Conservation (phyloP, 1,139 yeast species). For the Saccharomyces hybrid region DNA sequence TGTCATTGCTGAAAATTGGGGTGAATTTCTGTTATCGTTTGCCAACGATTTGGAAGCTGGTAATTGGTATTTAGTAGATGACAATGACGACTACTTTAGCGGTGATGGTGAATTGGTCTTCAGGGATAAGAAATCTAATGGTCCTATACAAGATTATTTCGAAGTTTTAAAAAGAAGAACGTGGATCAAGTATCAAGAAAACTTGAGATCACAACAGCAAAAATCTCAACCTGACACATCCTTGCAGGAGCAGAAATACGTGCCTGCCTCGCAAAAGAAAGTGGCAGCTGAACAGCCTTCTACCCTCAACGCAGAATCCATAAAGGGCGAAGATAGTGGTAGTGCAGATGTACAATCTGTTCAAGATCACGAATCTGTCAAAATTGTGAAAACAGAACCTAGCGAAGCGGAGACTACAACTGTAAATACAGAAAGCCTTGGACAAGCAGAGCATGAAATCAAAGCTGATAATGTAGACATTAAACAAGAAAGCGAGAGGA, state of each 20-base stretch:
- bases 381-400: slow-evolving; percentile 14
- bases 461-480: slow-evolving; percentile 6
- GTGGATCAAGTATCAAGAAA: slow-evolving; percentile 22
- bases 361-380: slow-evolving; percentile 8
- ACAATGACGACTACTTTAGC: slow-evolving; percentile 47
- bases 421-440: slow-evolving; percentile 5
- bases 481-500: slow-evolving; percentile 2
- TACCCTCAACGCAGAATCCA: slow-evolving; percentile 9
- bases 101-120: slow-evolving; percentile 73
- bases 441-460: slow-evolving; percentile 4
- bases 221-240: not conserved
- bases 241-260: not conserved
- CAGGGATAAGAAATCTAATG: slow-evolving; percentile 43
- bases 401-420: slow-evolving; percentile 5
- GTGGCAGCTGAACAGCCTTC: not conserved
- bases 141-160: slow-evolving; percentile 51
- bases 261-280: not conserved
- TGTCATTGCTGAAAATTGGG: slow-evolving; percentile 74
- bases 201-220: slow-evolving; percentile 3
- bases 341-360: not conserved
- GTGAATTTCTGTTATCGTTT: slow-evolving; percentile 68
- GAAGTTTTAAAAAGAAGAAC: slow-evolving; percentile 50
- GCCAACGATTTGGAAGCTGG: slow-evolving; percentile 82
- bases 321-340: slow-evolving; percentile 7
- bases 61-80: slow-evolving; percentile 56